phyloP scores from a whole-genome alignment of 1,284 basidiomycete species.

The Lentinus polychrous region DNA sequence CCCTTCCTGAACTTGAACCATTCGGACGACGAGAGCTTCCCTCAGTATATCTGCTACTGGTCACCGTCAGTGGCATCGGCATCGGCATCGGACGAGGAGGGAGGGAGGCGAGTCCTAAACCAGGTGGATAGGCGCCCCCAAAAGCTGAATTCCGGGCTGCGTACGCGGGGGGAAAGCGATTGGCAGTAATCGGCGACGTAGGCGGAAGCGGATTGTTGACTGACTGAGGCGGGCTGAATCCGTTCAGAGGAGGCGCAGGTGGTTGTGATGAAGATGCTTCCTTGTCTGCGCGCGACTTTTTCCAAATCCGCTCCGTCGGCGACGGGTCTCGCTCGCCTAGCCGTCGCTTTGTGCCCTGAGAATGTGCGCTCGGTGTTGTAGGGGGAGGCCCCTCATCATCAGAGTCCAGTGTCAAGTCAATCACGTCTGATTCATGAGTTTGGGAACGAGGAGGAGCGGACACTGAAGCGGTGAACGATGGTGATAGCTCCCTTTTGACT shows the following conservation, averaged over 20 bases:
- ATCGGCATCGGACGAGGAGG: too few species aligned
- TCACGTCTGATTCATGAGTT: constrained; percentile 41
- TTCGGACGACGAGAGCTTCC: too few species aligned
- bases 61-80: too few species aligned
- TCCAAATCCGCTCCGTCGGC: constrained; percentile 63
- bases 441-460: constrained; percentile 22
- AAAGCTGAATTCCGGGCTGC: too few species aligned
- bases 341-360: constrained; percentile 31
- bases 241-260: background rate
- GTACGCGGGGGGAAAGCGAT: background rate
- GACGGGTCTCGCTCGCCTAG: constrained; percentile 52
- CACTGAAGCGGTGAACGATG: constrained; percentile 40
- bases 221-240: background rate
- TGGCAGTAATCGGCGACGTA: background rate
- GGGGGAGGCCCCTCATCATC: constrained; percentile 51
- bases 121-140: too few species aligned
- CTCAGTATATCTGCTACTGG: too few species aligned
- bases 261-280: constrained; percentile 12
- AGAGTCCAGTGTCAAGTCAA: constrained; percentile 75
- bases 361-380: constrained; percentile 7
- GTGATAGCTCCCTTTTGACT: constrained; percentile 67
- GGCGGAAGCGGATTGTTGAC: background rate
- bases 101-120: too few species aligned
- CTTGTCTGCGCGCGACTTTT: constrained; percentile 53
- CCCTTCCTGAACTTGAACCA: too few species aligned